Evolutionary conservation across 1,139 yeast genomes (phyloP), one percentile per base, ranked within the genome.

Genomic region (Hansenula lynferdii): DNA sequence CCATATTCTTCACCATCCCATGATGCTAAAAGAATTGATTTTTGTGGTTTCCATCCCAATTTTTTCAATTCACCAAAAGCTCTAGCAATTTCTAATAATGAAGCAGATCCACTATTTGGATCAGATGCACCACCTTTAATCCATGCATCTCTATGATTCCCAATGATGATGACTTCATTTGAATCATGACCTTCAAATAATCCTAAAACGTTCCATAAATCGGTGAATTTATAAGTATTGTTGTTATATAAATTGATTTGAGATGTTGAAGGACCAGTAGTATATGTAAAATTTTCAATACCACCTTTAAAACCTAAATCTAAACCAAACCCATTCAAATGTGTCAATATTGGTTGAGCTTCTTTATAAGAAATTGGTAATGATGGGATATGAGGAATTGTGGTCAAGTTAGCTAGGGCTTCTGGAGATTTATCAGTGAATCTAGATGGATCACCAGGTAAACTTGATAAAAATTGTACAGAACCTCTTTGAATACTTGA

Each of bases 401-500:
- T 55, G 24, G 65, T 58, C 17, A 72, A 72, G 24, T 65, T 71
- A 3, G 62, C 80, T 3, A 76, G 70, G 44, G 76, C 80, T 31
- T 87, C 79, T 6, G 94, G 80, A 51, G 77, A 80, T 1, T 92
- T 92, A 17, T 95, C 95, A 4, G 95, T 83, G 39, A 51, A 53
- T 41, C 57, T 49, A 3, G 95, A 79, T 30, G 96, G 96, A 56
- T 89, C 96, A 36, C 96, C 96, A 1, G 96, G 95, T 6, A 70
- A 65, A 34, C 73, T 74, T 2, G 95, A 84, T 39, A 87, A 65
- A 54, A 81, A 87, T 59, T 80, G 85, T 4, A 82, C 92, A 42
- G 90, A 80, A 1, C 96, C 96, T 54, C 96, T 72, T 65, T 85
- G 92, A 28, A 85, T 84, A 23, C 80, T 61, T 14, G 80, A 71